Percentiles rank a stretch among this genome's conserved stretches.
Evolutionary conservation across 768 basidiomycete genomes (phyloP).

Genomic region (Termitomyces sp.): DNA sequence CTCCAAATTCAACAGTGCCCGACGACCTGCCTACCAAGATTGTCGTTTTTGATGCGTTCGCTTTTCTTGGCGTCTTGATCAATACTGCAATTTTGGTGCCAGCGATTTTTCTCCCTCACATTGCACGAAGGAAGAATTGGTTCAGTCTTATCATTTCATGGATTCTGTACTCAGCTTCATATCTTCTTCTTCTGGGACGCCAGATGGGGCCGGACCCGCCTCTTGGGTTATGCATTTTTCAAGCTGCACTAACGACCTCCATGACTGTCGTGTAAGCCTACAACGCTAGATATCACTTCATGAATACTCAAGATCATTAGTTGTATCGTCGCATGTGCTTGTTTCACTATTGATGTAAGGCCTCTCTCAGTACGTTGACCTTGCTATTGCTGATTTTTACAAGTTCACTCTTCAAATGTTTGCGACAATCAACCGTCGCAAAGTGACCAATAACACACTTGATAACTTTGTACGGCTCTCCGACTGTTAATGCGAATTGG

Average conservation of each 20-base stretch:
- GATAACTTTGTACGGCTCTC: not conserved
- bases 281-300: not conserved
- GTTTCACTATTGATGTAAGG: slow-evolving; percentile 2
- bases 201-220: not conserved
- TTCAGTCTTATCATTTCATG: slow-evolving; percentile 2
- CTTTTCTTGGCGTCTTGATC: not conserved
- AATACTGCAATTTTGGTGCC: not conserved
- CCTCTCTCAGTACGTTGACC: not conserved
- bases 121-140: not conserved
- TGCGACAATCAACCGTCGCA: not conserved
- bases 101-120: not conserved
- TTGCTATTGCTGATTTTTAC: not conserved
- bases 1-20: too few relatives aligned
- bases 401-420: not conserved
- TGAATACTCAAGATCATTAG: not conserved
- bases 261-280: slow-evolving; percentile 1
- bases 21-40: not conserved
- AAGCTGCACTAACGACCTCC: not conserved
- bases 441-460: not conserved
- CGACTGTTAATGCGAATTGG: not conserved
- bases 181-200: not conserved
- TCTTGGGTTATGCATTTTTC: not conserved
- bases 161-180: slow-evolving; percentile 1
- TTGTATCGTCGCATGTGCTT: slow-evolving; percentile 1
- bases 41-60: not conserved